Evolutionary conservation across 1,139 yeast genomes (phyloP), one percentile per base, ranked within the genome.

Genomic region (Yamadazyma membranifaciens): DNA sequence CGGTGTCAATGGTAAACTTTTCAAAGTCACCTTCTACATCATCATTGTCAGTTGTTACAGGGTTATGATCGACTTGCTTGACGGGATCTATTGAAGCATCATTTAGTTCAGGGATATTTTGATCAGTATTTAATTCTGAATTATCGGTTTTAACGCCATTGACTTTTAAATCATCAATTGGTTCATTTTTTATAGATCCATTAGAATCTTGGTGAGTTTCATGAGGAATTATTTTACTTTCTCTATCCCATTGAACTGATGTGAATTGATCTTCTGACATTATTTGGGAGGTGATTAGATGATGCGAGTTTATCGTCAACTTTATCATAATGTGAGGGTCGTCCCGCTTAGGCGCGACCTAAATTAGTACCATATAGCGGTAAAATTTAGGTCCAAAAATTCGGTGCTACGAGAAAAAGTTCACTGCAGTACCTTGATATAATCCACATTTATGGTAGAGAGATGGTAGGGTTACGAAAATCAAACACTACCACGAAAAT

Each of bases 211-310:
- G 5, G 7, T 20, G 5, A 5, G 5, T 7, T 20, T 20, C 24
- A 5, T 20, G 24, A 20, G 24, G 36, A 10, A 34, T 42, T 25
- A 35, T 35, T 34, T 26, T 30, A 47, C 51, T 54, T 13, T 59
- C 78, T 45, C 78, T 65, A 51, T 77, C 82, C 80, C 80, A 77
- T 52, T 74, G 80, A 38, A 78, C 73, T 32, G 82, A 77, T 1
- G 81, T 75, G 56, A 78, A 78, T 52, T 76, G 78, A 47, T 76
- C 81, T 41, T 71, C 76, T 36, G 36, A 11, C 35, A 31, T 36
- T 12, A 5, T 35, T n/a, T n/a, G 33, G 33, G 20, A 15, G 17
- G 9, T 32, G 15, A n/a, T 28, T 28, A 10, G 11, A 25, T 25
- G 28, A 25, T 32, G 36, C 30, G 30, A 11, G 24, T 20, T 20